Evolutionary conservation across 2,329 filamentous ascomycete genomes (phyloP).

Genomic region (Zymoseptoria crescenta): DNA sequence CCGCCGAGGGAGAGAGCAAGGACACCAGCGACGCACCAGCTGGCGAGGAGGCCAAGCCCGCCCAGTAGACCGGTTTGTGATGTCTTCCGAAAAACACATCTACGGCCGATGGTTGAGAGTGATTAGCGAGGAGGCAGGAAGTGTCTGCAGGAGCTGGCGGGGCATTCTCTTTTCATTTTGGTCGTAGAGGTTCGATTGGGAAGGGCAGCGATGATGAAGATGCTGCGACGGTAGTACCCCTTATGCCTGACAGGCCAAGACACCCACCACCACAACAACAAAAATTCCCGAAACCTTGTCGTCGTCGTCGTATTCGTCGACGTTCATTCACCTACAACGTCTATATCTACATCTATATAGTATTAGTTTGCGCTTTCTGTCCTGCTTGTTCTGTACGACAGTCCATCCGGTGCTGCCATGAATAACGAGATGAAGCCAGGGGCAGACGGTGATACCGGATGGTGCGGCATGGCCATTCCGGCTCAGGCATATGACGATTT

Average conservation of each 20-base stretch:
- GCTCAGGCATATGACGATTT: background rate
- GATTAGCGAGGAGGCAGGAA: conserved; percentile 10
- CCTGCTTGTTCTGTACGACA: background rate
- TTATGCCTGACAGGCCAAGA: conserved; percentile 18
- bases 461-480: background rate
- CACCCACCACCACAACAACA: conserved; percentile 5
- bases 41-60: conserved; percentile 41
- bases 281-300: conserved; percentile 5
- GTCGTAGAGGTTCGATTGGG: conserved; percentile 17
- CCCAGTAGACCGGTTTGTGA: conserved; percentile 29
- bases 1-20: conserved; percentile 46
- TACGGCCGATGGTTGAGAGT: conserved; percentile 18
- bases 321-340: background rate
- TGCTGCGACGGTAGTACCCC: conserved; percentile 15
- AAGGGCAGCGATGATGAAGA: conserved; percentile 12
- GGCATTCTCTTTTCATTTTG: conserved; percentile 18
- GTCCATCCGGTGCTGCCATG: background rate
- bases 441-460: background rate
- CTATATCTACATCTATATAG: background rate
- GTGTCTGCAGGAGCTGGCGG: conserved; percentile 14
- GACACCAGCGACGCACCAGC: conserved; percentile 51
- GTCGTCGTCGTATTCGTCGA: background rate
- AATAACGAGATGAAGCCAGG: background rate
- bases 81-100: conserved; percentile 15
- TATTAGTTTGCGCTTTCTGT: background rate